These are phyloP conservation scores for Dactylellina haptotyla DNA, from an alignment of 2,329 filamentous ascomycete species.

Conservation along the genomic window DNA sequence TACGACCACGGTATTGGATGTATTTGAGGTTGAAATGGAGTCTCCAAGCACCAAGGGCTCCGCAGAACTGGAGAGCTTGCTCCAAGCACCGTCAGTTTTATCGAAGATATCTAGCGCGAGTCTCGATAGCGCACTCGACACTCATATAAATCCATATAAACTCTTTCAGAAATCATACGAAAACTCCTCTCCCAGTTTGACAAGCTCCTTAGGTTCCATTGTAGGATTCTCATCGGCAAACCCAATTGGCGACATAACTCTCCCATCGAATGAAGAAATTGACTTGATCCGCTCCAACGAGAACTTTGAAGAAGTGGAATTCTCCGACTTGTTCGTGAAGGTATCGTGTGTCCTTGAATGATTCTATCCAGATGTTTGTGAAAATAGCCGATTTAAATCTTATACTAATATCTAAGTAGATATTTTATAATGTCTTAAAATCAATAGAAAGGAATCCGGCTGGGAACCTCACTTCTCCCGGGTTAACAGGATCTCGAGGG, in stretches of 20 bases:
- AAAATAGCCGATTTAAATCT: too few relatives aligned
- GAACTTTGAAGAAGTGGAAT: neutral
- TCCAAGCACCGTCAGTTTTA: neutral
- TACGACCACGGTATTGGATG: too few relatives aligned
- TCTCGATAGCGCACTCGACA: neutral
- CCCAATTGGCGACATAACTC: neutral
- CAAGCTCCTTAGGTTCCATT: neutral
- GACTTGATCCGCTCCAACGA: neutral
- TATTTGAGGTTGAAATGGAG: too few relatives aligned
- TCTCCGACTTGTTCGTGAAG: constrained; percentile 31
- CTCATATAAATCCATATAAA: neutral
- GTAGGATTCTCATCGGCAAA: neutral
- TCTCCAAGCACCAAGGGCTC: too few relatives aligned
- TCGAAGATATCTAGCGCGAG: neutral
- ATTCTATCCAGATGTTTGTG: too few relatives aligned
- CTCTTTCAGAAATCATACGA: neutral
- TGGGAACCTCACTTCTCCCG: constrained; percentile 4
- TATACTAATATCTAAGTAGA: neutral
- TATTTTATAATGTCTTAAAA: constrained; percentile 18
- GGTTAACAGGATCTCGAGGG: constrained; percentile 1
- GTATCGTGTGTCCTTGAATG: too few relatives aligned
- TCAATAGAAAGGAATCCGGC: neutral
- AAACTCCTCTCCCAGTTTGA: neutral
- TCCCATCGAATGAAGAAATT: constrained; percentile 4
- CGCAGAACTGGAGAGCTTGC: too few relatives aligned